phyloP scores from a whole-genome alignment of 176 grass and related monocot species.

The Raddia distichophylla region DNA sequence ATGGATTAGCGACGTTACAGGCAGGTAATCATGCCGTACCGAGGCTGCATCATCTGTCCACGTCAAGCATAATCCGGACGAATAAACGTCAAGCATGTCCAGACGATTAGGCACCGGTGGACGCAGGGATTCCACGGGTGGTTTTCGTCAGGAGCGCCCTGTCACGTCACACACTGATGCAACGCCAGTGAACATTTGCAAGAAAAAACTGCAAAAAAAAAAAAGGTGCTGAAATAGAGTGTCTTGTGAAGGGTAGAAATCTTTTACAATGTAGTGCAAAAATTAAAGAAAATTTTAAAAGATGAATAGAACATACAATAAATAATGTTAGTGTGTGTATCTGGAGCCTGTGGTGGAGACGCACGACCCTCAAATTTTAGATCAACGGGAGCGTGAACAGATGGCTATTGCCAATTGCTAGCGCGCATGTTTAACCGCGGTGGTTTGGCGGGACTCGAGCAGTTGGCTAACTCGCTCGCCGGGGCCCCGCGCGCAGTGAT shows the following conservation, averaged over 20 bases:
- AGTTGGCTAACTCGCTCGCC: not conserved
- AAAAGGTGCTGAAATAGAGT: no score
- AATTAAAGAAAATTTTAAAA: no score
- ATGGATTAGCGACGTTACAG: conserved; percentile 4
- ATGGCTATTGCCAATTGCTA: not conserved
- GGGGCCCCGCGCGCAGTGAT: not conserved
- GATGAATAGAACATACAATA: no score
- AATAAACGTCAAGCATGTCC: conserved; percentile 23
- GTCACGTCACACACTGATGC: no score
- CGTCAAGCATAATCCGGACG: conserved; percentile 1
- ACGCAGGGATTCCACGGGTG: not conserved
- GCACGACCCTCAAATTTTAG: not conserved
- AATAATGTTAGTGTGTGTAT: no score
- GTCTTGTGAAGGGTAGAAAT: no score
- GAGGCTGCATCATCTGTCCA: not conserved
- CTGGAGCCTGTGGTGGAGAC: no score
- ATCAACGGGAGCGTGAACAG: not conserved
- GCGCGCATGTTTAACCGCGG: not conserved
- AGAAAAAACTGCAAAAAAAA: no score
- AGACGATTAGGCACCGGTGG: not conserved
- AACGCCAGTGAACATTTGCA: no score
- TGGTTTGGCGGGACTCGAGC: not conserved
- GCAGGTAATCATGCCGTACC: conserved; percentile 5
- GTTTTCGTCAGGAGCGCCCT: not conserved
- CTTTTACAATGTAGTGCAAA: no score